A percentile compares a stretch with the other conserved stretches of the same genome.
These are phyloP conservation scores for Proliferodiscus dingleyae DNA, from an alignment of 2,329 filamentous ascomycete genomes.

Conservation along the genomic window DNA sequence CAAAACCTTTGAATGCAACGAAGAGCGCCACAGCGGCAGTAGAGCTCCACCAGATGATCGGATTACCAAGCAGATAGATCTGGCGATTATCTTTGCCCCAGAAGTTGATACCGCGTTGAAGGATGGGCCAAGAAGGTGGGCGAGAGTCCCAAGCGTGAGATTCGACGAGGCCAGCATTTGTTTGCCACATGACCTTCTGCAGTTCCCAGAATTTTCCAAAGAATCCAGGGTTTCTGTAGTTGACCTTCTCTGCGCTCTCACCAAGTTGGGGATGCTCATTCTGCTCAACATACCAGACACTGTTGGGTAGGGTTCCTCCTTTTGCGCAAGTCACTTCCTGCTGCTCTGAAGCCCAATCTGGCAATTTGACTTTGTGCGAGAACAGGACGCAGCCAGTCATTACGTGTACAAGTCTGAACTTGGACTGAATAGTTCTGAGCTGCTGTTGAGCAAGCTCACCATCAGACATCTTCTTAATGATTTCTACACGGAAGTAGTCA, in stretches of 20 bases:
- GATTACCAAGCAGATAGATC: slow-evolving; percentile 94
- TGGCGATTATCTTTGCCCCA: slow-evolving; percentile 94
- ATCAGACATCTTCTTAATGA: slow-evolving; percentile 83
- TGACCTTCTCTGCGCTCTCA: slow-evolving; percentile 80
- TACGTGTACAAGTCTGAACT: slow-evolving; percentile 90
- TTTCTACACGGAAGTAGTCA: slow-evolving; percentile 91
- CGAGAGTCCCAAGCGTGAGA: slow-evolving; percentile 98
- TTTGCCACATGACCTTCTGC: slow-evolving; percentile 98
- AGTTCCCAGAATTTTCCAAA: slow-evolving; percentile 97
- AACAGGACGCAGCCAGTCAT: slow-evolving; percentile 97
- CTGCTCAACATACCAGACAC: slow-evolving; percentile 91
- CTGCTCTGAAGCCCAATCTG: slow-evolving; percentile 96
- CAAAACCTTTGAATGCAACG: slow-evolving; percentile 77
- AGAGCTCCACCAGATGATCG: slow-evolving; percentile 89
- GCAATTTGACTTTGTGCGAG: slow-evolving; percentile 98
- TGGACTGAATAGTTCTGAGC: slow-evolving; percentile 89
- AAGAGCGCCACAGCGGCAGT: slow-evolving; percentile 75
- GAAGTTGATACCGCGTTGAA: slow-evolving; percentile 96
- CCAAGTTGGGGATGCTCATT: slow-evolving; percentile 80
- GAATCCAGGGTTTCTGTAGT: slow-evolving; percentile 92
- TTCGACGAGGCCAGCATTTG: slow-evolving; percentile 92
- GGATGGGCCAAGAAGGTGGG: slow-evolving; percentile 85
- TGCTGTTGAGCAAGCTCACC: slow-evolving; percentile 74
- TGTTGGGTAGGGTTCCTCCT: slow-evolving; percentile 89
- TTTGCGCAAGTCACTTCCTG: slow-evolving; percentile 98